phyloP scores from a whole-genome alignment of 208 protist genomes.

The Acanthamoeba sp. region DNA sequence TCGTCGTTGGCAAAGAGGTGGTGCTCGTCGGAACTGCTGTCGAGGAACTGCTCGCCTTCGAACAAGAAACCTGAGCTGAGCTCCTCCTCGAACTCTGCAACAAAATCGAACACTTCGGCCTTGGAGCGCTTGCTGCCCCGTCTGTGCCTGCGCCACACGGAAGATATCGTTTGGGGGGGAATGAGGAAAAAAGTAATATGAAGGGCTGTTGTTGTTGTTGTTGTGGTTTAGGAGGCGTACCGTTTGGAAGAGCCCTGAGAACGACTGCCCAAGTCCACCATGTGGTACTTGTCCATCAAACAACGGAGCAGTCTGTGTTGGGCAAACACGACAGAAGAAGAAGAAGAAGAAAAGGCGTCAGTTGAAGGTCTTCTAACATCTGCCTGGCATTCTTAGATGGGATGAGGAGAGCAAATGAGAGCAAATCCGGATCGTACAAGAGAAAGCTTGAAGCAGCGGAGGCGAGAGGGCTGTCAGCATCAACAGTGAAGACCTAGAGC shows the following conservation, averaged over 20 bases:
- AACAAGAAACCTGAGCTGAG: not conserved
- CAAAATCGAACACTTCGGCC: slow-evolving; percentile 7
- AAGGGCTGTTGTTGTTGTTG: not conserved
- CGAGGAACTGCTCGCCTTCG: slow-evolving; percentile 7
- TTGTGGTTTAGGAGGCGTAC: not conserved
- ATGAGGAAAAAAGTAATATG: not conserved
- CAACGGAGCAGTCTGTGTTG: not conserved
- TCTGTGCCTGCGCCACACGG: not conserved
- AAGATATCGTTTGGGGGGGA: not conserved
- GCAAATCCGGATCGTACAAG: too few relatives aligned
- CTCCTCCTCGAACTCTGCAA: slow-evolving; percentile 12
- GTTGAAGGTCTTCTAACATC: not conserved
- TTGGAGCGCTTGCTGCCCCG: not conserved
- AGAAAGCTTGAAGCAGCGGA: not conserved
- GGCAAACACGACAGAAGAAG: not conserved
- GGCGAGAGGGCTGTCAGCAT: slow-evolving; percentile 7
- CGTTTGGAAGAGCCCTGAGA: not conserved
- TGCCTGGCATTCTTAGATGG: not conserved
- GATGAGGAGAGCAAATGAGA: not conserved
- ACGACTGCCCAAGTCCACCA: not conserved
- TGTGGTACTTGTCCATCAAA: not conserved
- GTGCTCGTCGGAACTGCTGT: not conserved
- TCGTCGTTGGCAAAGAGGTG: not conserved
- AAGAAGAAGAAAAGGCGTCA: not conserved
- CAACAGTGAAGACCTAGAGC: not conserved